Conservation (phyloP, 768 basidiomycete genomes). For the Dioszegia crocea region DNA sequence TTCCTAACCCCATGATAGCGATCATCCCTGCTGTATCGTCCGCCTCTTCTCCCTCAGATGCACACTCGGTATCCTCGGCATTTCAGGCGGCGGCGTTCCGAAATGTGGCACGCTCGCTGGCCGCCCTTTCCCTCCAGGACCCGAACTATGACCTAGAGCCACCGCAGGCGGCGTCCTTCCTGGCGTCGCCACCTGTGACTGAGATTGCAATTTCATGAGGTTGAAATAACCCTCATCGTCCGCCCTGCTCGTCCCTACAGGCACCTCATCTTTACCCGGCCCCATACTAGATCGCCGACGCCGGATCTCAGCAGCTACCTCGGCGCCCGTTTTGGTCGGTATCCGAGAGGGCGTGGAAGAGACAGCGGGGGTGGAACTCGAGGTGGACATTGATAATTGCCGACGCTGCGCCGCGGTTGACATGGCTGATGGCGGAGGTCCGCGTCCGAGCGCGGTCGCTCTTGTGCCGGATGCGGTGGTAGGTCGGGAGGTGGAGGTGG, state of each 20-base stretch:
- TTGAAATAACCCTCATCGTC: background rate
- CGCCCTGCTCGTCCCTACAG: background rate
- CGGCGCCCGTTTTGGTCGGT: background rate
- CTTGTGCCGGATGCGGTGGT: background rate
- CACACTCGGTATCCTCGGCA: constrained; percentile 40
- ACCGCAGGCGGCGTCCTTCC: constrained; percentile 4
- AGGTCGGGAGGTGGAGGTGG: constrained; percentile 7
- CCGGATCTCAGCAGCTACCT: background rate
- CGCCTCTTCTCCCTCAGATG: constrained; percentile 22
- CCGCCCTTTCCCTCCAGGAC: constrained; percentile 16
- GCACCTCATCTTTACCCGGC: constrained; percentile 3
- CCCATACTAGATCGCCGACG: constrained; percentile 25
- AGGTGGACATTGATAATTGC: background rate
- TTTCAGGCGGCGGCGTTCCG: constrained; percentile 30
- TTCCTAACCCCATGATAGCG: background rate
- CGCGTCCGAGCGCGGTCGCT: background rate
- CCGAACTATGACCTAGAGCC: background rate
- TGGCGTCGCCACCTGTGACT: background rate
- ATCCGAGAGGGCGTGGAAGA: background rate
- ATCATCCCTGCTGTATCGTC: constrained; percentile 5
- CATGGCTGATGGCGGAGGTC: background rate
- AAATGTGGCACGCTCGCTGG: constrained; percentile 33
- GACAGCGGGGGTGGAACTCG: background rate
- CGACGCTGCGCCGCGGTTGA: background rate
- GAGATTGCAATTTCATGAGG: background rate